phyloP scores from a whole-genome alignment of 768 basidiomycete genomes.

The Melanogaster broomeanus region DNA sequence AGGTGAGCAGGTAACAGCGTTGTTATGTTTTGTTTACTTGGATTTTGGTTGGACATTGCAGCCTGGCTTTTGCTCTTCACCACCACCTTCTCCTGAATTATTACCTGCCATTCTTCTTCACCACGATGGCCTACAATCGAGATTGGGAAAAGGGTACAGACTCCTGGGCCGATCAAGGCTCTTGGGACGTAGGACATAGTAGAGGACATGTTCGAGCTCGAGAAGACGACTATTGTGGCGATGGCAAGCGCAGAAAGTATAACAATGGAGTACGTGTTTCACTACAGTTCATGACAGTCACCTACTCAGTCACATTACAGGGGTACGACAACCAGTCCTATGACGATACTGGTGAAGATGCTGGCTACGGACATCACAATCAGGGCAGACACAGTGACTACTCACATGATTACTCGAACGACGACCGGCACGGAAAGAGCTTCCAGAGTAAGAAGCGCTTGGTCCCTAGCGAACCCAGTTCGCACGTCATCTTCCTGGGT shows the following conservation, averaged over 20 bases:
- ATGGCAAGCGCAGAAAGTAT: slow-evolving; percentile 78
- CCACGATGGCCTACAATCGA: slow-evolving; percentile 70
- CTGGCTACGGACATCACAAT: slow-evolving; percentile 30
- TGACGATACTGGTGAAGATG: slow-evolving; percentile 46
- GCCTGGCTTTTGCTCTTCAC: slow-evolving; percentile 19
- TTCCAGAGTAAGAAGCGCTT: slow-evolving; percentile 72
- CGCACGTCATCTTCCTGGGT: slow-evolving; percentile 95
- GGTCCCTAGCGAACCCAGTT: slow-evolving; percentile 81
- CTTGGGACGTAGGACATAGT: slow-evolving; percentile 40
- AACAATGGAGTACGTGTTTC: slow-evolving; percentile 65
- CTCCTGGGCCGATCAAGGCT: slow-evolving; percentile 46
- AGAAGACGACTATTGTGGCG: slow-evolving; percentile 69
- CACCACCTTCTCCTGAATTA: slow-evolving; percentile 22
- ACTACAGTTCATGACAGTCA: neutral
- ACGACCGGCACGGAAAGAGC: slow-evolving; percentile 45
- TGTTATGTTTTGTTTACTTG: slow-evolving; percentile 35
- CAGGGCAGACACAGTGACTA: slow-evolving; percentile 31
- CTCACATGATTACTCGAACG: slow-evolving; percentile 50
- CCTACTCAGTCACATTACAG: slow-evolving; percentile 32
- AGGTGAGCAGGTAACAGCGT: slow-evolving; percentile 20
- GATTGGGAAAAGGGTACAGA: slow-evolving; percentile 88
- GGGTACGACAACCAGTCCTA: slow-evolving; percentile 55
- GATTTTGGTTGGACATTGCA: slow-evolving; percentile 1
- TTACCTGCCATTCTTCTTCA: too few species aligned
- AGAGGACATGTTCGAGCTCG: slow-evolving; percentile 50